Evolutionary conservation across 495 filamentous ascomycete species (phyloP).

Genomic region (Penicillium subrubescens): DNA sequence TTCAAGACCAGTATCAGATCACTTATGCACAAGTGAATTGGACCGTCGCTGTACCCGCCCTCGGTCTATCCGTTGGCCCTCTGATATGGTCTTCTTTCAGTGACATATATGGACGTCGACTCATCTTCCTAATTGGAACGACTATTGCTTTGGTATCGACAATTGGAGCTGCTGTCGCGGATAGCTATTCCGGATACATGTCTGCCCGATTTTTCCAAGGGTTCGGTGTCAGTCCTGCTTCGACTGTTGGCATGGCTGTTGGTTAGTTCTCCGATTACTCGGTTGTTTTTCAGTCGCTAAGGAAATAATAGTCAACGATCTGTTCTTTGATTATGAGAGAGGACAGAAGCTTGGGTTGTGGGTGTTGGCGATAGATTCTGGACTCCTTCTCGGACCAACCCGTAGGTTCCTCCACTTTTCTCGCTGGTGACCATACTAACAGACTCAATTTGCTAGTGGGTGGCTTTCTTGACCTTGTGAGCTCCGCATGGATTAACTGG

Average conservation of each 20-base stretch:
- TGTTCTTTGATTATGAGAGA: constrained; percentile 64
- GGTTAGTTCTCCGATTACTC: constrained; percentile 29
- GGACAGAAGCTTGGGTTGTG: constrained; percentile 65
- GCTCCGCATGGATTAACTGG: constrained; percentile 60
- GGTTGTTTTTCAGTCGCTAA: background rate
- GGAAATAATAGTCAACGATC: constrained; percentile 34
- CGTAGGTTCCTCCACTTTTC: constrained; percentile 19
- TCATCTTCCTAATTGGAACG: constrained; percentile 58
- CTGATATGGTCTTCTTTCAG: constrained; percentile 60
- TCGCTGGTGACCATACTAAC: background rate
- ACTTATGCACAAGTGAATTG: constrained; percentile 59
- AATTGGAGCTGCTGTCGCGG: constrained; percentile 51
- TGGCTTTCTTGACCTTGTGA: constrained; percentile 55
- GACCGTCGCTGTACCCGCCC: constrained; percentile 63
- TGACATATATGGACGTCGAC: constrained; percentile 59
- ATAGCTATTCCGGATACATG: constrained; percentile 56
- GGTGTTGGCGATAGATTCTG: constrained; percentile 61
- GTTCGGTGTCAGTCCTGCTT: constrained; percentile 59
- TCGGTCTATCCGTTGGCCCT: constrained; percentile 60
- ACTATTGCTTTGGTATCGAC: constrained; percentile 55
- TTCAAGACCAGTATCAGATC: constrained; percentile 53
- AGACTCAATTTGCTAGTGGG: constrained; percentile 40
- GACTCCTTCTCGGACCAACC: constrained; percentile 56
- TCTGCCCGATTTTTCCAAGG: constrained; percentile 64
- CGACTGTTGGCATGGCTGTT: constrained; percentile 62